phyloP scores from a whole-genome alignment of 345 rosid species.

The Eucalyptus leucophloia region DNA sequence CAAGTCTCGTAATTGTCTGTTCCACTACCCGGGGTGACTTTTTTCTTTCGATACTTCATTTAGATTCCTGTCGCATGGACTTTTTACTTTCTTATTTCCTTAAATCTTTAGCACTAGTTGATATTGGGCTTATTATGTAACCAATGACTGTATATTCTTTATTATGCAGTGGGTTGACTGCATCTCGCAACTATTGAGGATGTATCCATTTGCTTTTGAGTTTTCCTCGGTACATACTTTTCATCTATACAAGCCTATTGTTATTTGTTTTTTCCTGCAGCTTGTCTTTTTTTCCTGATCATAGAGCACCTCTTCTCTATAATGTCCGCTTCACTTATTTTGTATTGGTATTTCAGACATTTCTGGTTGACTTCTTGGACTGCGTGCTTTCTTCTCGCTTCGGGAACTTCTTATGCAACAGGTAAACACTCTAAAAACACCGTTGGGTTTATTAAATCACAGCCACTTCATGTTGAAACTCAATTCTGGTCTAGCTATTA shows the following conservation, averaged over 20 bases:
- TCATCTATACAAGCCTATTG: not conserved
- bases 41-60: not conserved
- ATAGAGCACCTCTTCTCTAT: not conserved
- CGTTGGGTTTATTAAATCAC: not conserved
- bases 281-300: not conserved
- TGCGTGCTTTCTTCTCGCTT: conserved; percentile 84
- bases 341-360: conserved; percentile 39
- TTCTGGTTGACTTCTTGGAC: conserved; percentile 90
- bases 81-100: not conserved
- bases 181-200: conserved; percentile 76
- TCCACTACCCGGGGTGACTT: not conserved
- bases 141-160: not conserved
- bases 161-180: conserved; percentile 97
- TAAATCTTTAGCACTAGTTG: not conserved
- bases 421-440: conserved; percentile 9
- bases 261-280: not conserved
- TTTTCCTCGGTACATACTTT: conserved; percentile 75
- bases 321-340: not conserved
- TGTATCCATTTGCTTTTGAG: conserved; percentile 96
- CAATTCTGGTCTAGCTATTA: not conserved
- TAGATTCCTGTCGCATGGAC: not conserved
- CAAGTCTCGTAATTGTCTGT: not conserved
- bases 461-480: not conserved
- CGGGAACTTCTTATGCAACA: conserved; percentile 92
- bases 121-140: not conserved